Evolutionary conservation across 805 yeast genomes (phyloP).

Genomic region (Blastobotrys chiropterorum): DNA sequence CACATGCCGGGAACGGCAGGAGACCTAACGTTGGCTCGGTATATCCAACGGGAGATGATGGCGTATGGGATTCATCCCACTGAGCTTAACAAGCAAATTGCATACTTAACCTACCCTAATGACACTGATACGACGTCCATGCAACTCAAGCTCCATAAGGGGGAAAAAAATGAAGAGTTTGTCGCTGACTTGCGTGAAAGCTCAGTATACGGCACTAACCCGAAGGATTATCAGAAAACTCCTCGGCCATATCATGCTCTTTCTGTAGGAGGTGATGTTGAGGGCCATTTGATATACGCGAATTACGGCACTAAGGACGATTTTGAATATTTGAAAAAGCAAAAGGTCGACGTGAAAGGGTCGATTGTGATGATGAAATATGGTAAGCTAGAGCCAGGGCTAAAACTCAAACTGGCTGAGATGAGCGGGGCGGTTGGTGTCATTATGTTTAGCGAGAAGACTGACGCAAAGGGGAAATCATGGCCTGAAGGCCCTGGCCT

Average conservation of each 20-base stretch:
- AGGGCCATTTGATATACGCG: slow-evolving; percentile 53
- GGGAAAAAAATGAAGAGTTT: slow-evolving; percentile 16
- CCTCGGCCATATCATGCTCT: slow-evolving; percentile 55
- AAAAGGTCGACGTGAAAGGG: slow-evolving; percentile 34
- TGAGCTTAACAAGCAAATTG: slow-evolving; percentile 45
- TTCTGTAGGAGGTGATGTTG: slow-evolving; percentile 50
- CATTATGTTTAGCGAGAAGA: slow-evolving; percentile 50
- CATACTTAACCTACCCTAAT: slow-evolving; percentile 64
- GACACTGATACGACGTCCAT: slow-evolving; percentile 21
- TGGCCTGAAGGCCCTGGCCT: slow-evolving; percentile 33
- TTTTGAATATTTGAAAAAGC: slow-evolving; percentile 33
- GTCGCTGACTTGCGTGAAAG: slow-evolving; percentile 37
- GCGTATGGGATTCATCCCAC: slow-evolving; percentile 45
- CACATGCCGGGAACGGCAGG: slow-evolving; percentile 88
- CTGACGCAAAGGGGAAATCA: slow-evolving; percentile 9
- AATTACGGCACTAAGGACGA: slow-evolving; percentile 62
- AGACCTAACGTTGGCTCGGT: slow-evolving; percentile 64
- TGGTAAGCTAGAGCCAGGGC: slow-evolving; percentile 42
- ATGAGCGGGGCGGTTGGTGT: slow-evolving; percentile 55
- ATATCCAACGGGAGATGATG: slow-evolving; percentile 51
- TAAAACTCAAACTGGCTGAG: slow-evolving; percentile 51
- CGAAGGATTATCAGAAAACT: slow-evolving; percentile 16
- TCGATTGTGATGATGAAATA: slow-evolving; percentile 56
- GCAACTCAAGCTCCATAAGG: slow-evolving; percentile 28
- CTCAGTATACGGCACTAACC: slow-evolving; percentile 23